Evolutionary conservation across 257 asterid genomes (phyloP), one percentile per base, ranked within the genome.

Genomic region (Petunia secreta): DNA sequence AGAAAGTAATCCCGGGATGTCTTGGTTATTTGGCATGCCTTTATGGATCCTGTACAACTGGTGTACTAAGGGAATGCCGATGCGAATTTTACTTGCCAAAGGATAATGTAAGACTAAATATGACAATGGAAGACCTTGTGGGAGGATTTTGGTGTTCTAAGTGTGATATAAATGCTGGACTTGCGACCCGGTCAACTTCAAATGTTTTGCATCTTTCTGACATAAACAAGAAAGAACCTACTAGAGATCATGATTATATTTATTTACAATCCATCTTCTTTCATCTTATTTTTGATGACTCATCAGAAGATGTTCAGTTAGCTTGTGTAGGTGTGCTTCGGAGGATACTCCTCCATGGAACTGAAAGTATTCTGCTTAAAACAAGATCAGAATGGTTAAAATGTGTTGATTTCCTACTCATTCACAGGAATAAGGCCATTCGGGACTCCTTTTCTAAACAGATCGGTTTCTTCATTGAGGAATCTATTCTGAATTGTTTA

Each of bases 11-110:
- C 79, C 90, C 97, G 14, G 85, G 84, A 75, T 85, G 89, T 85
- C 90, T 95, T 73, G 99, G 99, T 84, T 84, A 80, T 80, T 87
- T 95, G 84, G 95, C 97, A 82, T 95, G 99, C 90, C 87, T 95
- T 50, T 81, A 87, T 86, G 97, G 94, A 81, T 89, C 88, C 80
- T 88, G 87, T 83, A 76, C 67, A 79, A 87, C 85, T 79, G 86
- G 48, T 58, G 77, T 79, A 80, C 79, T 63, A 53, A 63, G 46
- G 60, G 85, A 87, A 78, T 57, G 82, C 80, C 88, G 81, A 82
- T 90, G 96, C 90, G 91, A 88, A 86, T 79, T 94, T 75, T 93
- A 86, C 87, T 82, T 84, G 80, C 85, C 81, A 81, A 83, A 85
- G 85, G 87, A 89, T 60, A 83, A 76, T 74, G 84, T 81, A 81